Evolutionary conservation across 768 basidiomycete genomes (phyloP).

Genomic region (Trametes cinnabarina): DNA sequence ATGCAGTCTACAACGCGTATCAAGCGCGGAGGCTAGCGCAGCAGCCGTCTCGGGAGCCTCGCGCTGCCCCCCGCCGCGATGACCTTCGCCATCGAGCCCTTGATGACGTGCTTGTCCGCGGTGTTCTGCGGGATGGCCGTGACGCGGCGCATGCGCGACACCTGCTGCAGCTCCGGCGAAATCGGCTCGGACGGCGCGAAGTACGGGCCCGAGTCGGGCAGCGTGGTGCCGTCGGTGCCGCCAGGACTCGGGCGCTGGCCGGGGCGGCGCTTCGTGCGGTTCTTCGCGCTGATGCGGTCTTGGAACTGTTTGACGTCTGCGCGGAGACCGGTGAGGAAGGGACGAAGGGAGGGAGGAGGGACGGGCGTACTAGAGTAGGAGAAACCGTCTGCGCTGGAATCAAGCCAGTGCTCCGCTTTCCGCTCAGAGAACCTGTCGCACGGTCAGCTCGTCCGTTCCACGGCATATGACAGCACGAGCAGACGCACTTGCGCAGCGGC

Average conservation of each 20-base stretch:
- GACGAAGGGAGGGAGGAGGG: neutral
- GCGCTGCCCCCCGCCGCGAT: constrained; percentile 29
- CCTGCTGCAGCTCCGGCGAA: constrained; percentile 36
- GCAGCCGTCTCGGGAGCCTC: constrained; percentile 10
- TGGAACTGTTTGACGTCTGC: constrained; percentile 14
- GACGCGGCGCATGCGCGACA: constrained; percentile 42
- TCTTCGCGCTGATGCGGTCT: constrained; percentile 14
- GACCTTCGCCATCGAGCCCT: constrained; percentile 55
- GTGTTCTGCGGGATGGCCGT: constrained; percentile 34
- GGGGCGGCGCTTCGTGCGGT: constrained; percentile 10
- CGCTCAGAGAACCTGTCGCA: constrained; percentile 54
- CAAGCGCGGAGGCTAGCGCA: neutral
- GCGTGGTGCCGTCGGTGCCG: neutral
- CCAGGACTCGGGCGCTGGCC: constrained; percentile 1
- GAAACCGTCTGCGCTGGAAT: constrained; percentile 51
- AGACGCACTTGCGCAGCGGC: constrained; percentile 58
- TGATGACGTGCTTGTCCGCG: constrained; percentile 51
- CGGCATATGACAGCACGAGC: neutral
- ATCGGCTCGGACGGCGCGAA: constrained; percentile 39
- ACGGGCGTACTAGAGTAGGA: constrained; percentile 50
- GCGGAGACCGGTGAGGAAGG: neutral
- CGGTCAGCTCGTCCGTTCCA: neutral
- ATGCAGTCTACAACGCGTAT: neutral
- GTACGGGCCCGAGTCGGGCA: constrained; percentile 2
- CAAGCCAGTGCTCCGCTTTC: constrained; percentile 58